phyloP scores from a whole-genome alignment of 805 yeast species.

The Torulaspora microellipsoides region DNA sequence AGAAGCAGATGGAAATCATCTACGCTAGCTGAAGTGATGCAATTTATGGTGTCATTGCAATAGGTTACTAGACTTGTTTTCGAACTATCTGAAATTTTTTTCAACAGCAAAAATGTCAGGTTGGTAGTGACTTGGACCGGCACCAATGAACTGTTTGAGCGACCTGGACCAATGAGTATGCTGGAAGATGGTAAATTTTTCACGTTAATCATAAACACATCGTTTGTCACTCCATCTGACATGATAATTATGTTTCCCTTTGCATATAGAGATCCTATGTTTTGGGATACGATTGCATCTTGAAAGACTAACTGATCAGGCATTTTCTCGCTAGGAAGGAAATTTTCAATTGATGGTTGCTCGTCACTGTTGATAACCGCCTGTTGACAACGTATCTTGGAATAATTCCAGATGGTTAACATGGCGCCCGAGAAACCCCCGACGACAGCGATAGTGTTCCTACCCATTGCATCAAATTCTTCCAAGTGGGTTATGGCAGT shows the following conservation, averaged over 20 bases:
- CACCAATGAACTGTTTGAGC: conserved; percentile 3
- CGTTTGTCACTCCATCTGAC: conserved; percentile 16
- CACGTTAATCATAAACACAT: conserved; percentile 19
- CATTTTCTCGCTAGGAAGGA: conserved; percentile 14
- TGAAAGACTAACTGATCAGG: conserved; percentile 8
- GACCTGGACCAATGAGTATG: conserved; percentile 9
- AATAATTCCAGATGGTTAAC: conserved; percentile 71
- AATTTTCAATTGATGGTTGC: conserved; percentile 22
- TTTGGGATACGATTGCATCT: background rate
- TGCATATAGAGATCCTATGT: conserved; percentile 8
- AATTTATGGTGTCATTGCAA: conserved; percentile 10
- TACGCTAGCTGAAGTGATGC: conserved; percentile 2
- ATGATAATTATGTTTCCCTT: conserved; percentile 16
- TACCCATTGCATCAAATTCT: conserved; percentile 34
- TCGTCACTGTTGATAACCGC: conserved; percentile 32
- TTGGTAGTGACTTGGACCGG: conserved; percentile 22
- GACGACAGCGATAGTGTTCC: conserved; percentile 46
- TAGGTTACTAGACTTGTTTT: background rate
- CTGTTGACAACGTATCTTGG: conserved; percentile 53
- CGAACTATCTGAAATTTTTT: conserved; percentile 4
- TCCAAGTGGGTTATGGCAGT: conserved; percentile 47
- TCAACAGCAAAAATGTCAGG: conserved; percentile 13
- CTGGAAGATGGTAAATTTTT: conserved; percentile 11
- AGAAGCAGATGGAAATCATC: conserved; percentile 7
- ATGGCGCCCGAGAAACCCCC: conserved; percentile 64